These are phyloP conservation scores for Euphorbia peplus DNA, from an alignment of 345 rosid species.

Conservation along the genomic window DNA sequence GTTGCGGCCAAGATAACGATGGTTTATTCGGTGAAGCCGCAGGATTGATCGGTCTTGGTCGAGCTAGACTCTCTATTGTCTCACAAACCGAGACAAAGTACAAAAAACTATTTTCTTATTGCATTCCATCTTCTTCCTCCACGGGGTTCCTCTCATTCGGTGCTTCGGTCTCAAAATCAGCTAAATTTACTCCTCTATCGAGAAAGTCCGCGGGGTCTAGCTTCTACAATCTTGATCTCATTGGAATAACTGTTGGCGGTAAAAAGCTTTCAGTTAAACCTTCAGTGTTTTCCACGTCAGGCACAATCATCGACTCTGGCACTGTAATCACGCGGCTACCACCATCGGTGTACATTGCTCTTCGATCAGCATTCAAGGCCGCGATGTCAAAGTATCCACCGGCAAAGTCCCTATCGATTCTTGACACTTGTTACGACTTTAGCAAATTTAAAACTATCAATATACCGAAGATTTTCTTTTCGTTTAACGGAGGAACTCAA, in stretches of 20 bases:
- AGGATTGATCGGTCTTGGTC: conserved; percentile 81
- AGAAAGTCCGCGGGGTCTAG: conserved; percentile 29
- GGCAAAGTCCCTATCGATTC: conserved; percentile 47
- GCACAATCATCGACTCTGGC: conserved; percentile 75
- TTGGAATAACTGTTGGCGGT: conserved; percentile 53
- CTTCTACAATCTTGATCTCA: conserved; percentile 60
- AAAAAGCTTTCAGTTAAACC: conserved; percentile 38
- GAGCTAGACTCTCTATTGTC: conserved; percentile 56
- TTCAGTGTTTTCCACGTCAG: conserved; percentile 43
- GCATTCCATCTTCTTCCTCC: conserved; percentile 60
- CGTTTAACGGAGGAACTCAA: conserved; percentile 40
- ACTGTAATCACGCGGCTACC: conserved; percentile 80
- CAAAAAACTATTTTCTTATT: conserved; percentile 70
- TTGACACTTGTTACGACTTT: conserved; percentile 81
- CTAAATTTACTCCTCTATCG: conserved; percentile 56
- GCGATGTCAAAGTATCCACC: conserved; percentile 54
- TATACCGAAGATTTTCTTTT: conserved; percentile 51
- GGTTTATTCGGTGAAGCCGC: conserved; percentile 69
- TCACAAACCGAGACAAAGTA: conserved; percentile 58
- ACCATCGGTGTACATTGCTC: conserved; percentile 42
- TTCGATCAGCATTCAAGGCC: conserved; percentile 42
- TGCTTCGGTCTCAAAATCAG: conserved; percentile 25
- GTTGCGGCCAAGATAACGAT: conserved; percentile 70
- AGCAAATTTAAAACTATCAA: conserved; percentile 25
- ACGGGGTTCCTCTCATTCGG: conserved; percentile 70